Conservation (phyloP, 345 rosid genomes). For the Citrus sp. region DNA sequence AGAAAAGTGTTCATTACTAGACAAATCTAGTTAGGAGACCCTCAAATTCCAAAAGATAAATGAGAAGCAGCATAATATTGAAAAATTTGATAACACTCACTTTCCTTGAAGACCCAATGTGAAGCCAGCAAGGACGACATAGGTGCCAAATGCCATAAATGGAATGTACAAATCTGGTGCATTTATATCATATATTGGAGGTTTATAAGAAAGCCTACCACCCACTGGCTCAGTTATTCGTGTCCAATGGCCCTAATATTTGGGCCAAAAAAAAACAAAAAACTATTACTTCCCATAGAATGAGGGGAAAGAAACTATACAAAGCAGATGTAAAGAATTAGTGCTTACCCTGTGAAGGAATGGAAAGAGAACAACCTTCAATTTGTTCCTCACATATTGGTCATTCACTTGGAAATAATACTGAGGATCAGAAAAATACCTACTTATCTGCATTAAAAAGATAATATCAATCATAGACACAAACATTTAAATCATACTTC, state of each 20-base stretch:
- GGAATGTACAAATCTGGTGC: constrained; percentile 97
- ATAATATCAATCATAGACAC: neutral
- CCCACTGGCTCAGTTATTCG: constrained; percentile 95
- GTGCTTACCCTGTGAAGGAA: constrained; percentile 83
- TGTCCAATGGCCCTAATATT: constrained; percentile 84
- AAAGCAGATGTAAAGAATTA: constrained; percentile 3
- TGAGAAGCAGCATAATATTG: neutral
- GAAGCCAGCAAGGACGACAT: constrained; percentile 85
- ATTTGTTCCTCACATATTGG: constrained; percentile 93
- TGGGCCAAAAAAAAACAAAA: neutral
- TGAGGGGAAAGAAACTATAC: neutral
- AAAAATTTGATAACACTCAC: constrained; percentile 42
- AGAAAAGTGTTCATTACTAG: neutral
- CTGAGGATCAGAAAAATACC: constrained; percentile 93
- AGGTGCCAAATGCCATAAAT: constrained; percentile 92
- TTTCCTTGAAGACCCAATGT: constrained; percentile 77
- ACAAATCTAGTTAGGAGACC: neutral
- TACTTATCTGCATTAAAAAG: constrained; percentile 58
- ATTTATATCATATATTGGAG: constrained; percentile 86
- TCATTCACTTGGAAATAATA: constrained; percentile 98
- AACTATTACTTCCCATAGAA: neutral
- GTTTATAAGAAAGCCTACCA: constrained; percentile 95
- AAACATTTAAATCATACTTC: neutral
- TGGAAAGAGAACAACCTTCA: constrained; percentile 88
- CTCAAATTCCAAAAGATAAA: neutral